Percentiles rank a stretch among this genome's conserved stretches.
These are phyloP conservation scores for Dactylellina parvicollis DNA, from an alignment of 2,329 filamentous ascomycete genomes.

Conservation along the genomic window DNA sequence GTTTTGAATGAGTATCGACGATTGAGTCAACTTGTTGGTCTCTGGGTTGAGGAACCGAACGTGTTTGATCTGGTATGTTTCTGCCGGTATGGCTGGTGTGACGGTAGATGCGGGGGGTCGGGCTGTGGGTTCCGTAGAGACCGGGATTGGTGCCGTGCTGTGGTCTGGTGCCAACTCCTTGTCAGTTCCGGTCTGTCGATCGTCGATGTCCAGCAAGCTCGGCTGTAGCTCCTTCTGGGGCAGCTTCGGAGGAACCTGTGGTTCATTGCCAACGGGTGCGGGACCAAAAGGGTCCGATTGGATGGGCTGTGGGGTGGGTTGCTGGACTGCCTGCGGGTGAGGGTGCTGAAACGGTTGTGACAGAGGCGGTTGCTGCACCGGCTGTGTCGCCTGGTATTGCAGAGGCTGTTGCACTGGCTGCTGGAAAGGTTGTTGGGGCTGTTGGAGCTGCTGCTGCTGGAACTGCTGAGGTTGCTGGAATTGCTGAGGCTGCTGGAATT, in stretches of 20 bases:
- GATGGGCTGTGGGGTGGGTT: not conserved
- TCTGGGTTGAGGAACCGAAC: constrained; percentile 81
- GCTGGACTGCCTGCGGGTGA: not conserved
- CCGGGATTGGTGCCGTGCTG: constrained; percentile 31
- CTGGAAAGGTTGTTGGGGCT: constrained; percentile 9
- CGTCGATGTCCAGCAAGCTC: constrained; percentile 34
- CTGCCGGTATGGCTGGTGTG: constrained; percentile 61
- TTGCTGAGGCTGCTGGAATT: constrained; percentile 3
- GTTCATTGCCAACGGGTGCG: not conserved
- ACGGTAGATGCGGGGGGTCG: not conserved
- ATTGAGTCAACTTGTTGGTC: constrained; percentile 73
- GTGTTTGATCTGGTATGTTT: constrained; percentile 93
- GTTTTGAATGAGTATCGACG: constrained; percentile 90
- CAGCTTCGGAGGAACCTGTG: constrained; percentile 16
- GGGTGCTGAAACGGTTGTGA: not conserved
- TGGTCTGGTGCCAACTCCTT: constrained; percentile 27
- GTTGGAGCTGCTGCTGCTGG: not conserved
- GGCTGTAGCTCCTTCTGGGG: constrained; percentile 22
- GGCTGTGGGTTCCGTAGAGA: constrained; percentile 24
- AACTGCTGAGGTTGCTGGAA: constrained; percentile 7
- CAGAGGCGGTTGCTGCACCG: constrained; percentile 1
- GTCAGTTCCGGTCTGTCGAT: constrained; percentile 28
- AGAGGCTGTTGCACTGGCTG: constrained; percentile 10
- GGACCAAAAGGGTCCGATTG: constrained; percentile 28
- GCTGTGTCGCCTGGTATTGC: constrained; percentile 3